Evolutionary conservation across 306 rosid genomes (phyloP).

Genomic region (Sphenostylis stenocarpa): DNA sequence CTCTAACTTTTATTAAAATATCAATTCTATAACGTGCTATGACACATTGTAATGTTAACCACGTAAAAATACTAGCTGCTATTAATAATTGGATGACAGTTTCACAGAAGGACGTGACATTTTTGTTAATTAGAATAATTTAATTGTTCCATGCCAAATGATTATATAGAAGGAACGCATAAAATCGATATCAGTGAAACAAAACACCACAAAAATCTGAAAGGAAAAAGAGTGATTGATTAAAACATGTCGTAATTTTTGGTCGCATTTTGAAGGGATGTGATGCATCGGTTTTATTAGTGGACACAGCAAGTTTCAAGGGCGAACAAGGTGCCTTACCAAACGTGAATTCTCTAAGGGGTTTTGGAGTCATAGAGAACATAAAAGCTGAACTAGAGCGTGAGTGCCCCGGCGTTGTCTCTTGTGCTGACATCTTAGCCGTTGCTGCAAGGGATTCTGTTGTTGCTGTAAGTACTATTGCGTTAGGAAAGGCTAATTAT

Average conservation of each 20-base stretch:
- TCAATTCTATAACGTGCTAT: neutral
- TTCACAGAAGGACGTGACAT: neutral
- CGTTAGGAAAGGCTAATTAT: neutral
- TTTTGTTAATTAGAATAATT: neutral
- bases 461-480: constrained; percentile 34
- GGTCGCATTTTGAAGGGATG: constrained; percentile 48
- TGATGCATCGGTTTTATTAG: constrained; percentile 55
- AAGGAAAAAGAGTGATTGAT: neutral
- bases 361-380: constrained; percentile 46
- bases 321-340: constrained; percentile 58
- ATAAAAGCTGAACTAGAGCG: constrained; percentile 40
- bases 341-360: constrained; percentile 52
- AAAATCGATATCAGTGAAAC: neutral
- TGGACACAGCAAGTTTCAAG: constrained; percentile 35
- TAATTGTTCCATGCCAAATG: neutral
- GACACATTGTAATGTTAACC: neutral
- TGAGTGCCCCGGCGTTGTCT: constrained; percentile 45
- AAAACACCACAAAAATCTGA: neutral
- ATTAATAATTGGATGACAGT: neutral
- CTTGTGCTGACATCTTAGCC: constrained; percentile 57
- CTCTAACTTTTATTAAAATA: too few relatives aligned
- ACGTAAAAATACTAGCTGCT: neutral
- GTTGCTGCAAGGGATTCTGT: constrained; percentile 65
- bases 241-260: neutral
- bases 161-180: neutral